These are phyloP conservation scores for Microdochium trichocladiopsis DNA, from an alignment of 2,329 filamentous ascomycete species.

Conservation along the genomic window DNA sequence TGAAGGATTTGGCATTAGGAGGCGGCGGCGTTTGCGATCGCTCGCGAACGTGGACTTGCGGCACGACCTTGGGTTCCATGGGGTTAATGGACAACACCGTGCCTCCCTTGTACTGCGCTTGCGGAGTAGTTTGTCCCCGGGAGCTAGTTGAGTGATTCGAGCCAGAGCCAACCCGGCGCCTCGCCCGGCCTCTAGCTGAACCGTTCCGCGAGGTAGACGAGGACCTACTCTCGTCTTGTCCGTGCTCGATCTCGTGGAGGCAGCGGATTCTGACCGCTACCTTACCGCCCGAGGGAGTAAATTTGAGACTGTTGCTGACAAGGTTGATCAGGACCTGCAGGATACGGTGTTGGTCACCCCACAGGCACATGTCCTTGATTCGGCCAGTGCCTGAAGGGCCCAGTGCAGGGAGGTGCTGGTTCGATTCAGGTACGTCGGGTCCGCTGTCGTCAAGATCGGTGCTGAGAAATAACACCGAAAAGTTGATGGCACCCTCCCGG, in stretches of 20 bases:
- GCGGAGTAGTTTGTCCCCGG: slow-evolving; percentile 22
- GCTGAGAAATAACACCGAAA: slow-evolving; percentile 65
- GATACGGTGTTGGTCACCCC: slow-evolving; percentile 89
- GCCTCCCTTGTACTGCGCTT: slow-evolving; percentile 26
- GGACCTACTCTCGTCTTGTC: slow-evolving; percentile 37
- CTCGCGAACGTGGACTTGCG: slow-evolving; percentile 42
- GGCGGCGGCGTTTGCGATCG: slow-evolving; percentile 55
- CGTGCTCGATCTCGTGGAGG: slow-evolving; percentile 48
- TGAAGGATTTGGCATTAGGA: slow-evolving; percentile 53
- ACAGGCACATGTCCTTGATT: slow-evolving; percentile 78
- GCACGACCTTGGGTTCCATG: slow-evolving; percentile 44
- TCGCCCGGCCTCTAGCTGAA: slow-evolving; percentile 32
- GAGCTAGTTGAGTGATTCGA: slow-evolving; percentile 45
- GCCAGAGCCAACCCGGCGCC: slow-evolving; percentile 38
- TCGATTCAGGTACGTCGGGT: not conserved
- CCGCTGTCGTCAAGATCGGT: slow-evolving; percentile 23
- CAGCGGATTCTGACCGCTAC: slow-evolving; percentile 74
- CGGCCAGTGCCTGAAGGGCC: slow-evolving; percentile 61
- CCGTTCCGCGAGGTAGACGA: slow-evolving; percentile 43
- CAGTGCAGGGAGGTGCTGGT: slow-evolving; percentile 42
- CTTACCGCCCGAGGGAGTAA: slow-evolving; percentile 70
- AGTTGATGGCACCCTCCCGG: slow-evolving; percentile 67
- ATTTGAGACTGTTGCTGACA: slow-evolving; percentile 87
- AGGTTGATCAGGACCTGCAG: slow-evolving; percentile 91
- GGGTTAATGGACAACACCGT: slow-evolving; percentile 58